Evolutionary conservation across 257 asterid genomes (phyloP).

Genomic region (Primulina tabacum): DNA sequence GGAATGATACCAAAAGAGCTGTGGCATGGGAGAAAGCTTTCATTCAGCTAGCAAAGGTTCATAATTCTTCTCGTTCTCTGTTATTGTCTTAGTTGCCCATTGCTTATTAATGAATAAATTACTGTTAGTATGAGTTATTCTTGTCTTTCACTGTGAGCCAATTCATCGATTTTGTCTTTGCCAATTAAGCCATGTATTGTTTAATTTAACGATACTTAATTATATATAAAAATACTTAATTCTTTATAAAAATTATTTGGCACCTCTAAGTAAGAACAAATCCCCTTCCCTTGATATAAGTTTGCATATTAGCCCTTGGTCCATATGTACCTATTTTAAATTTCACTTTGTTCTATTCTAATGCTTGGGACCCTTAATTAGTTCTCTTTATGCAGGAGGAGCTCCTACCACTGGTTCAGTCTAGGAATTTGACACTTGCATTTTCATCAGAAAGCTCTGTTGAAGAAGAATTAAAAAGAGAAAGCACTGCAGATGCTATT

Average conservation of each 20-base stretch:
- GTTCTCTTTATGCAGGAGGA: constrained; percentile 62
- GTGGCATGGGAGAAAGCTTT: constrained; percentile 97
- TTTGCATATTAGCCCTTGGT: not conserved
- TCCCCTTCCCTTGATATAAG: not conserved
- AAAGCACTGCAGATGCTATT: constrained; percentile 94
- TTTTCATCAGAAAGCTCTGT: constrained; percentile 95
- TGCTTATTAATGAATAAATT: no score
- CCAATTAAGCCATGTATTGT: not conserved
- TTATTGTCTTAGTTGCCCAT: constrained; percentile 15
- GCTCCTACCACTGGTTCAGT: constrained; percentile 74
- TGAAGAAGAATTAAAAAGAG: constrained; percentile 97
- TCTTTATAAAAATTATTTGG: not conserved
- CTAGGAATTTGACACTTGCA: constrained; percentile 71
- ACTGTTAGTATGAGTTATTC: not conserved
- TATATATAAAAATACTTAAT: no score
- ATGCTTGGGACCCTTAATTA: constrained; percentile 26
- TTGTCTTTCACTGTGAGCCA: not conserved
- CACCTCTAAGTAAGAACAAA: not conserved
- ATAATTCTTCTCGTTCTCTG: constrained; percentile 14
- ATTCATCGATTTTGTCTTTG: not conserved
- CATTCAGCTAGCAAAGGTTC: constrained; percentile 88
- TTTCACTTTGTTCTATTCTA: constrained; percentile 3
- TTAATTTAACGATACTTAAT: no score
- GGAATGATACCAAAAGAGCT: constrained; percentile 74
- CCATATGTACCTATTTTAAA: not conserved